These are phyloP conservation scores for Candida vartiovaarae DNA, from an alignment of 805 yeast species.

Conservation along the genomic window DNA sequence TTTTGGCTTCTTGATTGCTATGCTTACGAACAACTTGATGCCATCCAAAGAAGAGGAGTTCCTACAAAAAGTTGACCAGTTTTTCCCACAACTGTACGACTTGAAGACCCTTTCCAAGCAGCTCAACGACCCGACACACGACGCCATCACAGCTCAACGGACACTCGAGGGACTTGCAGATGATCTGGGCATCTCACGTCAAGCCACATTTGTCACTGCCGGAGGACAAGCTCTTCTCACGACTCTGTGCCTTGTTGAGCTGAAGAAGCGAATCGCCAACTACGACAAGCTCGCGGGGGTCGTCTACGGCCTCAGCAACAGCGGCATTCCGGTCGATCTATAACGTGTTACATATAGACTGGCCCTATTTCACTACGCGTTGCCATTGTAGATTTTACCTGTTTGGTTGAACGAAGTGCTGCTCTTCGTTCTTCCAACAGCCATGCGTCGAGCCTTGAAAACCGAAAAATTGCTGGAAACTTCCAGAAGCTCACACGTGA, in stretches of 20 bases:
- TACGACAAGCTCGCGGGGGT: slow-evolving; percentile 39
- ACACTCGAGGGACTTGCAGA: slow-evolving; percentile 62
- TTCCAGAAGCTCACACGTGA: too few species aligned
- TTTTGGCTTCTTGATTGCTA: slow-evolving; percentile 77
- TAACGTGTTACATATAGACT: too few species aligned
- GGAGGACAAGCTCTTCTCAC: slow-evolving; percentile 61
- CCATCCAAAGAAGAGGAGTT: slow-evolving; percentile 80
- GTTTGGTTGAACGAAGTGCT: too few species aligned
- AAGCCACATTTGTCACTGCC: slow-evolving; percentile 45
- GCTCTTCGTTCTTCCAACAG: too few species aligned
- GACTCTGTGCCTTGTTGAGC: slow-evolving; percentile 56
- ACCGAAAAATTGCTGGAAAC: too few species aligned
- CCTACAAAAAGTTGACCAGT: slow-evolving; percentile 57
- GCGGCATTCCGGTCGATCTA: too few species aligned
- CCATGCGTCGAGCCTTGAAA: too few species aligned
- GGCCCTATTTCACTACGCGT: too few species aligned
- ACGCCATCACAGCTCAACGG: slow-evolving; percentile 25
- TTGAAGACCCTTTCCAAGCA: slow-evolving; percentile 49
- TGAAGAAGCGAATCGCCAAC: slow-evolving; percentile 27
- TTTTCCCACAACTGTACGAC: slow-evolving; percentile 80
- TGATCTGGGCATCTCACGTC: slow-evolving; percentile 60
- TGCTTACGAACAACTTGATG: slow-evolving; percentile 66
- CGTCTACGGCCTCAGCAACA: slow-evolving; percentile 43
- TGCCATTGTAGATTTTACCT: too few species aligned
- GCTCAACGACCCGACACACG: background rate